Base-by-base conservation (phyloP, 306 rosid species). In the Pterocarpus macrocarpus region DNA sequence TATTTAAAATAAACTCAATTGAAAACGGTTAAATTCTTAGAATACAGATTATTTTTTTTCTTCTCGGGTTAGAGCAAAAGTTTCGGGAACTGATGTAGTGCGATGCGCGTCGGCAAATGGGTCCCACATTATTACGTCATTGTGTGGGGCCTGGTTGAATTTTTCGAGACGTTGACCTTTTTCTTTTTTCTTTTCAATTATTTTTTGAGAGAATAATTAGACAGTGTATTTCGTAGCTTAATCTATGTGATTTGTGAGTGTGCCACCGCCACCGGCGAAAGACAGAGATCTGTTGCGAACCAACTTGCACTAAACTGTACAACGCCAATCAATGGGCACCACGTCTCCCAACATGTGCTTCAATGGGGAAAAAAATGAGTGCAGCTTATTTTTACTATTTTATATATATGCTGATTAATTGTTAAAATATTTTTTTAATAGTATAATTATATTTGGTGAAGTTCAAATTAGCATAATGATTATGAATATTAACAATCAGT, bases 201-300 rank as follows among this genome's bases (percentile, higher is more conserved):
- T 33, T 9, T 49, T 16, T 53, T 38, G 0, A 16, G 36, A 39
- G 68, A n/a, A 63, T 64, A 22, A 22, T 5, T 53, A 8, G 32
- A 74, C 80, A 77, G 79, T 72, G 62, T 15, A 8, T 5, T 8
- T 3, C 0, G 12, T 5, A 17, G 14, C 32, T 53, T 56, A 58
- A 41, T 55, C 30, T 45, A 38, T 57, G 82, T 59, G 80, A 79
- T 73, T 61, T 75, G 65, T 9, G 28, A 22, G 43, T 14, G 83
- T 4, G 32, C 30, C 32, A 55, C 8, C 5, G 61, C 58, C 87
- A 82, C 74, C 44, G 74, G 45, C 83, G 39, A 50, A 59, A 33
- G 78, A 83, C 90, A 81, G 53, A 81, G 79, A 81, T 83, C 50
- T 47, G 82, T 81, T 84, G 87, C 88, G 77, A 81, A 63, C 84